Conservation (phyloP, 23 red algal species). For the Gracilaria gracilis region DNA sequence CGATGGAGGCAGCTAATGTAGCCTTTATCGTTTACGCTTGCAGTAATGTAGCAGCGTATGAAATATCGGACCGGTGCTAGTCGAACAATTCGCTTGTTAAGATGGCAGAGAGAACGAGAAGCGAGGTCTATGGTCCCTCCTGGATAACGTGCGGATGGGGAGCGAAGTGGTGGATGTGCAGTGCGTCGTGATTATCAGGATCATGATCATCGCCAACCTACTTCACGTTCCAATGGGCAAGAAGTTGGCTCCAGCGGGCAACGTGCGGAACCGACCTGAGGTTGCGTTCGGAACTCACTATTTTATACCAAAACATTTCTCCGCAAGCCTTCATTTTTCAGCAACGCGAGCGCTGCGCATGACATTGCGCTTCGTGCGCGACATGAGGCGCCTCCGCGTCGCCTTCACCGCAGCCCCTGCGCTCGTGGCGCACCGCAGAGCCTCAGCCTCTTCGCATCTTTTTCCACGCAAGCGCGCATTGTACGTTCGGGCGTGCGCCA, state of each 20-base stretch:
- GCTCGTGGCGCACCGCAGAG: neutral
- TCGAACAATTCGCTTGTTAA: too few relatives aligned
- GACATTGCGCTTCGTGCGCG: neutral
- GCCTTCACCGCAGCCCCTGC: neutral
- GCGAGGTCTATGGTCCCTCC: too few relatives aligned
- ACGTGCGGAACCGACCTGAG: neutral
- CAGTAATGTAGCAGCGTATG: too few relatives aligned
- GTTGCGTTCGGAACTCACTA: neutral
- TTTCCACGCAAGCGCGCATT: neutral
- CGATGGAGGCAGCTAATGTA: too few relatives aligned
- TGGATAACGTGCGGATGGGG: too few relatives aligned
- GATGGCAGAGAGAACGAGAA: too few relatives aligned
- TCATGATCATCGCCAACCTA: neutral
- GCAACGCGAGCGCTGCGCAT: too few relatives aligned
- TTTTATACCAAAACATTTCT: neutral
- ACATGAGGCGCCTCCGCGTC: constrained; percentile 18
- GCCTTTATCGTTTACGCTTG: too few relatives aligned
- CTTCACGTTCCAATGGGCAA: neutral
- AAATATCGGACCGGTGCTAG: too few relatives aligned
- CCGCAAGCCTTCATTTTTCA: too few relatives aligned
- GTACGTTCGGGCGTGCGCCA: neutral
- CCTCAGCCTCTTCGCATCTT: neutral
- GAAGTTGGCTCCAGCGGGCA: neutral
- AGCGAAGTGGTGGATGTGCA: too few relatives aligned
- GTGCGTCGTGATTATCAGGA: too few relatives aligned